These are phyloP conservation scores for Prunus campanulata DNA, from an alignment of 306 rosid species.

Conservation along the genomic window DNA sequence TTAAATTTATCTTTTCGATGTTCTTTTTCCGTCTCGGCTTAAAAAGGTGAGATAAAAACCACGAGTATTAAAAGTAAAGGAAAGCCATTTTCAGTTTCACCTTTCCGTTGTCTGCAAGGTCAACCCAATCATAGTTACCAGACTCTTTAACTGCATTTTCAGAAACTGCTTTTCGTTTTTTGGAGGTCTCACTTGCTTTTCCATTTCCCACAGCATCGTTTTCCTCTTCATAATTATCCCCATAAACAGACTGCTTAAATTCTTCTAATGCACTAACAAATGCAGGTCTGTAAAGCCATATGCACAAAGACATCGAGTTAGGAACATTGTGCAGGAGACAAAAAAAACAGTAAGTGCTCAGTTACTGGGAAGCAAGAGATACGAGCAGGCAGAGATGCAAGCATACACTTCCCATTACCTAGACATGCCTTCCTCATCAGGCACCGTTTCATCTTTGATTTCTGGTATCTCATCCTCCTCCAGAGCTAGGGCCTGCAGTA, in stretches of 20 bases:
- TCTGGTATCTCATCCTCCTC: conserved; percentile 86
- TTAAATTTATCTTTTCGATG: not conserved
- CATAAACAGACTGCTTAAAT: conserved; percentile 73
- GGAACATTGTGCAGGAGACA: not conserved
- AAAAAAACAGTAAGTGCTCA: not conserved
- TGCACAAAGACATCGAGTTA: conserved; percentile 15
- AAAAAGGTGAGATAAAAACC: not conserved
- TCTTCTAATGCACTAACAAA: conserved; percentile 72
- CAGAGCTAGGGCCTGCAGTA: conserved; percentile 85
- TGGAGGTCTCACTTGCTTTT: conserved; percentile 56
- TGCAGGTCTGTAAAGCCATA: conserved; percentile 59
- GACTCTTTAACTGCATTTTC: conserved; percentile 62
- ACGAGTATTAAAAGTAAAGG: not conserved
- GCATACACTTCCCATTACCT: conserved; percentile 41
- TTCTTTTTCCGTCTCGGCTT: not conserved
- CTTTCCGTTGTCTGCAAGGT: conserved; percentile 86
- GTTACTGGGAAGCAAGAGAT: conserved; percentile 3
- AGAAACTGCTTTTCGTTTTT: conserved; percentile 61
- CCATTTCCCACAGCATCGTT: conserved; percentile 31
- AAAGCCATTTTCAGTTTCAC: conserved; percentile 39
- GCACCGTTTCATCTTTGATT: conserved; percentile 74
- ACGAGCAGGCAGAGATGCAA: conserved; percentile 3
- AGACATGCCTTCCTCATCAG: conserved; percentile 90
- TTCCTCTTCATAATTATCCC: conserved; percentile 68
- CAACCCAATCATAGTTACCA: conserved; percentile 66